These are phyloP conservation scores for Sphaerulina musiva DNA, from an alignment of 2,329 filamentous ascomycete species.

Conservation along the genomic window DNA sequence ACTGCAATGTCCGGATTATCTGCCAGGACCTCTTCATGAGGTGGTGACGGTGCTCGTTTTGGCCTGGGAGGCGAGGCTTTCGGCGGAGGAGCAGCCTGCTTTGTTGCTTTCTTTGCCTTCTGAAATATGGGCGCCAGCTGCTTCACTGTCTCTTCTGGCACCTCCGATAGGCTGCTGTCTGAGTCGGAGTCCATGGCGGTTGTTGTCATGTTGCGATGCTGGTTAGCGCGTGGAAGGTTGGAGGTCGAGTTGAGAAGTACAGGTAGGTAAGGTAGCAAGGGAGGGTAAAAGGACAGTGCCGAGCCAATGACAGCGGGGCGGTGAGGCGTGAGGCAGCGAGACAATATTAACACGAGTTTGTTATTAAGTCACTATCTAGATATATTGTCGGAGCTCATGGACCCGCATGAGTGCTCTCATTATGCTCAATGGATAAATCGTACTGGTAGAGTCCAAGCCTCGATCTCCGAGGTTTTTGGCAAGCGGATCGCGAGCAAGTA, in stretches of 20 bases:
- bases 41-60: constrained; percentile 79
- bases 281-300: constrained; percentile 14
- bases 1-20: constrained; percentile 91
- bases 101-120: constrained; percentile 38
- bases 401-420: neutral
- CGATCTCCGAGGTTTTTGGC: neutral
- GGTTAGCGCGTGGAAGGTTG: constrained; percentile 19
- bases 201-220: constrained; percentile 29
- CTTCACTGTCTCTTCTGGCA: constrained; percentile 51
- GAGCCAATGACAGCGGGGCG: constrained; percentile 18
- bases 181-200: constrained; percentile 47
- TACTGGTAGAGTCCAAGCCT: neutral
- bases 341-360: constrained; percentile 5
- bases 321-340: constrained; percentile 11
- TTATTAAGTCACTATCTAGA: constrained; percentile 19
- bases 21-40: constrained; percentile 81
- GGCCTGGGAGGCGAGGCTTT: constrained; percentile 33
- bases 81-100: constrained; percentile 42
- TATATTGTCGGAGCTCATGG: neutral
- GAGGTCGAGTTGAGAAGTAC: constrained; percentile 10
- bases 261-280: constrained; percentile 10
- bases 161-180: constrained; percentile 53
- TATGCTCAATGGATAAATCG: neutral
- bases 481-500: neutral
- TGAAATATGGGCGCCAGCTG: constrained; percentile 35